These are phyloP conservation scores for Hemisphaericaspora xylanilytica DNA, from an alignment of 1,139 yeast species.

Conservation along the genomic window DNA sequence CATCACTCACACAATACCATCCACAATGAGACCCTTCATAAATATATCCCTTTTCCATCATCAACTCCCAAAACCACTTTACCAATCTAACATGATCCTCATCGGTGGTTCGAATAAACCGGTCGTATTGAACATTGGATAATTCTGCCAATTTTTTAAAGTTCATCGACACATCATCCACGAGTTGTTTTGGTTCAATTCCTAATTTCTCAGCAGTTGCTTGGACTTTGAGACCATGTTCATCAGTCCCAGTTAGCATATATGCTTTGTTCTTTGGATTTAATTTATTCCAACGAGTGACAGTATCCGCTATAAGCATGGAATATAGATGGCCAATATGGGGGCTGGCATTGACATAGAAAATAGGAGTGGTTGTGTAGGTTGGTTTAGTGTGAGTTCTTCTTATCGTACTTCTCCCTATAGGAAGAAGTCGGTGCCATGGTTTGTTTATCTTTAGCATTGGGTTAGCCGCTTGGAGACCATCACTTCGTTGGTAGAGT, in stretches of 20 bases:
- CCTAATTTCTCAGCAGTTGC: slow-evolving; percentile 55
- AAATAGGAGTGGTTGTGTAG: slow-evolving; percentile 88
- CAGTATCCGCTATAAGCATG: slow-evolving; percentile 78
- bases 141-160: slow-evolving; percentile 60
- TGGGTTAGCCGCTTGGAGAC: background rate
- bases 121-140: slow-evolving; percentile 59
- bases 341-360: slow-evolving; percentile 93
- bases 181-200: slow-evolving; percentile 60
- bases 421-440: background rate
- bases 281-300: slow-evolving; percentile 67
- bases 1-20: slow-evolving; percentile 95
- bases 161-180: slow-evolving; percentile 64
- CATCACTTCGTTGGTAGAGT: no score
- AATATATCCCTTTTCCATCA: slow-evolving; percentile 61
- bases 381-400: slow-evolving; percentile 26
- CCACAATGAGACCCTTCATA: slow-evolving; percentile 85
- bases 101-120: slow-evolving; percentile 92
- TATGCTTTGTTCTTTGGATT: slow-evolving; percentile 38
- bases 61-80: slow-evolving; percentile 61
- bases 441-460: background rate
- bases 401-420: background rate
- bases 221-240: slow-evolving; percentile 92
- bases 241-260: slow-evolving; percentile 93
- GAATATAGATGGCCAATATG: slow-evolving; percentile 93
- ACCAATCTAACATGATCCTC: slow-evolving; percentile 70